phyloP scores from a whole-genome alignment of 257 asterid species.

The Fraxinus excelsior region DNA sequence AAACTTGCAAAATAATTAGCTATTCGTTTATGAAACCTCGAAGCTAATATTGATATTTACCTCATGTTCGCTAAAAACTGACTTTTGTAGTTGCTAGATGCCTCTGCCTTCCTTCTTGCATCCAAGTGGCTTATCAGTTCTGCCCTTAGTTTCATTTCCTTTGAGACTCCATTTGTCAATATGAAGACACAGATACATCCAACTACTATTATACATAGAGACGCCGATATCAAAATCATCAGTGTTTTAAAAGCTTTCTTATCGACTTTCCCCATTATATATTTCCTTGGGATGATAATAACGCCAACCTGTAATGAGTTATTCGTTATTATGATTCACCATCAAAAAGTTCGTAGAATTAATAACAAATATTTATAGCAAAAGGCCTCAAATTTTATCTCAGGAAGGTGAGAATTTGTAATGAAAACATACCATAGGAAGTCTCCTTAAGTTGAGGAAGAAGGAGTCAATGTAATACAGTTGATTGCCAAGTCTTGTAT shows the following conservation, averaged over 20 bases:
- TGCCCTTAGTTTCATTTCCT: constrained; percentile 91
- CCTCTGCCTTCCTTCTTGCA: constrained; percentile 94
- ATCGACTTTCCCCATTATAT: constrained; percentile 93
- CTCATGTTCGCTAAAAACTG: constrained; percentile 98
- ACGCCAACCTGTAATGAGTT: constrained; percentile 73
- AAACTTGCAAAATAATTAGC: background rate
- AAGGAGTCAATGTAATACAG: constrained; percentile 81
- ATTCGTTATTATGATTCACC: background rate
- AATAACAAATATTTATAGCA: background rate
- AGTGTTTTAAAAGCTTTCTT: constrained; percentile 69
- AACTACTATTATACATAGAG: constrained; percentile 70
- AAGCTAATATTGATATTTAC: constrained; percentile 28
- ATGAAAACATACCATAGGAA: constrained; percentile 71
- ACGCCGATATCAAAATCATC: constrained; percentile 75
- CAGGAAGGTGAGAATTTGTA: background rate
- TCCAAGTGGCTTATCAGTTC: constrained; percentile 76
- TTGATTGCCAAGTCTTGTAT: constrained; percentile 65
- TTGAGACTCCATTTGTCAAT: constrained; percentile 86
- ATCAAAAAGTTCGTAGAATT: background rate
- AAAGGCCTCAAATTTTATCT: background rate
- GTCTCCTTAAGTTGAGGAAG: constrained; percentile 83
- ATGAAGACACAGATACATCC: constrained; percentile 88
- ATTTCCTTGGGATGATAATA: constrained; percentile 79
- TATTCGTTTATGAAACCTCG: background rate
- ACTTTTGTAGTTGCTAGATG: constrained; percentile 89